Base-by-base conservation (phyloP, 2,329 filamentous ascomycete species). In the Thelonectria rubi region DNA sequence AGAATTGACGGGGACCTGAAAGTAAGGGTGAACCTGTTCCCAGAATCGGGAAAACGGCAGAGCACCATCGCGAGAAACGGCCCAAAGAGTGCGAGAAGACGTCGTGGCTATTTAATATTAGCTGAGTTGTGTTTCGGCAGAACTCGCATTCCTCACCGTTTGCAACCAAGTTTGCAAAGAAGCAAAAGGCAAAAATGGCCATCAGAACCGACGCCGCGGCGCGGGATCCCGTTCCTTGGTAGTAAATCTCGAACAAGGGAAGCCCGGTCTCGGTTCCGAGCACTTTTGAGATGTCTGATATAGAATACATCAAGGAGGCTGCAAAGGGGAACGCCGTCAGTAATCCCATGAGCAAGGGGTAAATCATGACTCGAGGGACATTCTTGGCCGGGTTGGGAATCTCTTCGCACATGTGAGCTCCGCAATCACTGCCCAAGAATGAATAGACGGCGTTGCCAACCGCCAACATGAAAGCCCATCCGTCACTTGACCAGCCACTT, bases 1-100 rank as follows among this genome's bases (percentile, higher is more conserved):
- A 1, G 72, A 64, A 14, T 74, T 74, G n/a, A 71, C 58, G 0
- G 72, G 72, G 26, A 74, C 71, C 39, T 70, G 37, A 12, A 73
- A 74, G 3, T 3, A 48, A 0, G 59, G 17, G 47, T 69, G 64
- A 3, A 74, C 49, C 0, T 43, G 59, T 17, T 62, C 64, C 72
- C 71, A 74, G 14, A 71, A 30, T 0, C 63, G 51, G 0, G 70
- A 73, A 11, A 68, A 68, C 7, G 72, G 72, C 15, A 74, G 40
- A 1, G 68, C 65, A 1, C 64, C 64, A 37, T 74, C 71, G 9
- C 72, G 63, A 11, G 71, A 71, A 6, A 67, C 65, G 5, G 67
- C 65, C 67, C 67, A 69, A 2, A 69, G 52, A 0, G 66, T 69
- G 1, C 67, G 66, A 3, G 66, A 69, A 0, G 63, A 69, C 1